These are phyloP conservation scores for Symmetrospora coprosmae DNA, from an alignment of 768 basidiomycete genomes.

Conservation along the genomic window DNA sequence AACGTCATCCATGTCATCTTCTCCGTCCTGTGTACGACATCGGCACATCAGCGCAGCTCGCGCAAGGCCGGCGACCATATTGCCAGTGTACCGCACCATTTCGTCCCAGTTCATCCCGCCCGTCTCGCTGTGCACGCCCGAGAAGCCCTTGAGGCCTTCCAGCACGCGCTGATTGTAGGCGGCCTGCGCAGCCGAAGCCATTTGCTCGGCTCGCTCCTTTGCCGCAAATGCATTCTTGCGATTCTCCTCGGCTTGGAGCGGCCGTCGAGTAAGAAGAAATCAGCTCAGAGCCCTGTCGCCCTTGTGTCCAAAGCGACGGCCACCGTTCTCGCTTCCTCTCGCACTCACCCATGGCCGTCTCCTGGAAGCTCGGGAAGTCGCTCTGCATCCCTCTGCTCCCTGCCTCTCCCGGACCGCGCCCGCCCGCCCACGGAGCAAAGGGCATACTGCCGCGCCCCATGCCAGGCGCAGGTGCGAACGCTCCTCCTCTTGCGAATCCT, in stretches of 20 bases:
- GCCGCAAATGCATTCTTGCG: conserved; percentile 21
- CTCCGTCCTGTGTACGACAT: conserved; percentile 60
- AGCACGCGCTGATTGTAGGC: conserved; percentile 52
- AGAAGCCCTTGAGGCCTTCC: conserved; percentile 83
- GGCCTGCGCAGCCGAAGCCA: conserved; percentile 46
- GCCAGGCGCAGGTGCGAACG: neutral
- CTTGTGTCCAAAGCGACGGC: neutral
- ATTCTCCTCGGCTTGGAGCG: conserved; percentile 31
- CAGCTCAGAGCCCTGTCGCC: too few relatives aligned
- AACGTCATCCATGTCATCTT: conserved; percentile 67
- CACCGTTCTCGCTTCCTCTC: neutral
- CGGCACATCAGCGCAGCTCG: neutral
- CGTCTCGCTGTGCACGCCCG: conserved; percentile 81
- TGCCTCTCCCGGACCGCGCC: conserved; percentile 14
- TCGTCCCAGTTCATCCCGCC: conserved; percentile 97
- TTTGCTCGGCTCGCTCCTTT: conserved; percentile 31
- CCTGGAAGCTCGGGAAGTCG: conserved; percentile 94
- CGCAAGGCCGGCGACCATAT: neutral
- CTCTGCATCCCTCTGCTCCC: conserved; percentile 32
- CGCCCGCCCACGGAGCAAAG: neutral
- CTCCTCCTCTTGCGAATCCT: neutral
- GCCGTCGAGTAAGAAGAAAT: too few relatives aligned
- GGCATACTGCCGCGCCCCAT: neutral
- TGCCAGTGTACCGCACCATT: conserved; percentile 43
- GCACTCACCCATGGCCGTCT: conserved; percentile 67